These are phyloP conservation scores for Tothia fuscella DNA, from an alignment of 2,329 filamentous ascomycete genomes.

Conservation along the genomic window DNA sequence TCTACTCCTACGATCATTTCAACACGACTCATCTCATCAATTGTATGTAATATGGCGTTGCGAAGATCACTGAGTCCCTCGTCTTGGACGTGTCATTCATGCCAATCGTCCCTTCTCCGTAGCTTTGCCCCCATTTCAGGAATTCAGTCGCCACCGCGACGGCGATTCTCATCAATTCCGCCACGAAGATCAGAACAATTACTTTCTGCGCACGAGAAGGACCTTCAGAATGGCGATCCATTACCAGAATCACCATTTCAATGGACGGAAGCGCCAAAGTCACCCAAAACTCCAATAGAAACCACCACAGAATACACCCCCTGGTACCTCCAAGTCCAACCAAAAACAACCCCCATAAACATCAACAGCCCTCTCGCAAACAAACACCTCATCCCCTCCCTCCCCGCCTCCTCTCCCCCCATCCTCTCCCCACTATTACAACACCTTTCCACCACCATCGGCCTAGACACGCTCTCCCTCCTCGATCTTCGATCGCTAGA, in stretches of 20 bases:
- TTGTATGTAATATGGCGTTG: neutral
- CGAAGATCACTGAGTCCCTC: neutral
- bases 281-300: neutral
- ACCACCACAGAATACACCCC: constrained; percentile 31
- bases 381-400: constrained; percentile 46
- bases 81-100: neutral
- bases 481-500: constrained; percentile 77
- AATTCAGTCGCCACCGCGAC: neutral
- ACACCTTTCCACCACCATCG: constrained; percentile 72
- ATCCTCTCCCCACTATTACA: constrained; percentile 62
- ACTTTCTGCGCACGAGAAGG: too few species aligned
- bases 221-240: too few species aligned
- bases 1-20: too few species aligned
- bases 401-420: constrained; percentile 58
- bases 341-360: constrained; percentile 15
- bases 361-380: constrained; percentile 34
- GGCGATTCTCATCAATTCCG: too few species aligned
- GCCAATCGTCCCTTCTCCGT: neutral
- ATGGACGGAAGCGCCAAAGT: neutral
- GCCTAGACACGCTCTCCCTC: constrained; percentile 68
- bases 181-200: too few species aligned
- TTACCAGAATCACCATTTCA: neutral
- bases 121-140: neutral
- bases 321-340: constrained; percentile 72
- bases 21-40: too few species aligned